Evolutionary conservation across 73 alveolate genomes (phyloP).

Genomic region (Paramecium caudatum): DNA sequence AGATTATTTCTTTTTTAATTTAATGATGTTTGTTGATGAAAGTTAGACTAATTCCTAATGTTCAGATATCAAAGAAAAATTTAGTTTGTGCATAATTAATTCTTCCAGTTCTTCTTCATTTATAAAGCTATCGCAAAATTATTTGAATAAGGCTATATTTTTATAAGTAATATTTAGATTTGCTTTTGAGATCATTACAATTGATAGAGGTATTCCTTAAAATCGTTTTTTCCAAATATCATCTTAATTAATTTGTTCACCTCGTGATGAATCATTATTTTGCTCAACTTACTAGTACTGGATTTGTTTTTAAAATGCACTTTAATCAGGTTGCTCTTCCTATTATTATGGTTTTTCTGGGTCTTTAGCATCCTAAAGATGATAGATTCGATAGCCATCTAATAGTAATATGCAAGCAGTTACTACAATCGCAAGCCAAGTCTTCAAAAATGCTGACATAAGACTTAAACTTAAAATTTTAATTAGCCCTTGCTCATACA

Average conservation of each 20-base stretch:
- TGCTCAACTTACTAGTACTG: no score
- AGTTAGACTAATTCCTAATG: not conserved
- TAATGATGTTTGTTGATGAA: constrained; percentile 4
- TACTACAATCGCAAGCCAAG: not conserved
- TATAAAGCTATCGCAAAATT: not conserved
- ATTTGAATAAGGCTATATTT: constrained; percentile 8
- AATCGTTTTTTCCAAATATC: constrained; percentile 66
- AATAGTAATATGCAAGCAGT: not conserved
- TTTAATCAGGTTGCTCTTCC: no score
- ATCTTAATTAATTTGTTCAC: not conserved
- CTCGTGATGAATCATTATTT: not conserved
- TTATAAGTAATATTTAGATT: constrained; percentile 31
- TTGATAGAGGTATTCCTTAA: constrained; percentile 2
- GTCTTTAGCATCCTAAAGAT: not conserved
- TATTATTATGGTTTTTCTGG: no score
- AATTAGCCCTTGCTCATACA: not conserved
- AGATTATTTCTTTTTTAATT: not conserved
- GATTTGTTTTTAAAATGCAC: no score
- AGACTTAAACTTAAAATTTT: not conserved
- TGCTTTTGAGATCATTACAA: not conserved
- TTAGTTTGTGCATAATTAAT: not conserved
- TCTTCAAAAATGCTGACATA: not conserved
- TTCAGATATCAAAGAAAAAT: constrained; percentile 30
- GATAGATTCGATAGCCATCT: not conserved
- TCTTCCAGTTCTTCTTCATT: constrained; percentile 28